These are phyloP conservation scores for California macrophylla DNA, from an alignment of 441 rosid genomes.

Conservation along the genomic window DNA sequence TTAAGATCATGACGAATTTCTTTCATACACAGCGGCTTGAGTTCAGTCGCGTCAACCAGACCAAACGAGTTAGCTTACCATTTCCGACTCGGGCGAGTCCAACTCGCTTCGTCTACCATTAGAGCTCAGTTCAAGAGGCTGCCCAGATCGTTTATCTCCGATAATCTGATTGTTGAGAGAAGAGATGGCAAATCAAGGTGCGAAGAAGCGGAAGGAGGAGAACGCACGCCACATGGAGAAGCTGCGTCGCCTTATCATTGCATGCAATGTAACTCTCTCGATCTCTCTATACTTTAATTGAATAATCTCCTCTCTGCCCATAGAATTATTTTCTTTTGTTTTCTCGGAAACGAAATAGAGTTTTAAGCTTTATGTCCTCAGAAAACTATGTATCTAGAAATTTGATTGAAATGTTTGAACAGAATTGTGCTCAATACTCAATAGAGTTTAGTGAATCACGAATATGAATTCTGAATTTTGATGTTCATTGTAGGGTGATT, in stretches of 20 bases:
- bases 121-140: not conserved
- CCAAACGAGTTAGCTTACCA: not conserved
- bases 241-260: constrained; percentile 53
- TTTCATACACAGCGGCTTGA: too few relatives aligned
- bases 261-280: constrained; percentile 47
- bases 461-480: not conserved
- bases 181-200: constrained; percentile 76
- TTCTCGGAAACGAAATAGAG: not conserved
- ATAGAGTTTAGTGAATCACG: not conserved
- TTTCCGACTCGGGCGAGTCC: not conserved
- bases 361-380: not conserved
- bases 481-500: not conserved
- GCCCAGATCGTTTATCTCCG: not conserved
- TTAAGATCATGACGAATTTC: too few relatives aligned
- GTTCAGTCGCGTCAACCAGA: not conserved
- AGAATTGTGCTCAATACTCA: not conserved
- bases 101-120: not conserved
- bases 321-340: not conserved
- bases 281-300: not conserved
- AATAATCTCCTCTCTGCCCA: not conserved
- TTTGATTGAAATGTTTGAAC: not conserved
- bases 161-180: not conserved
- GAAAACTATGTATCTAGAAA: not conserved
- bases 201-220: constrained; percentile 83
- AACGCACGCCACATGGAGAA: constrained; percentile 63